These are phyloP conservation scores for Lasiosphaeris hirsuta DNA, from an alignment of 495 filamentous ascomycete species.

Conservation along the genomic window DNA sequence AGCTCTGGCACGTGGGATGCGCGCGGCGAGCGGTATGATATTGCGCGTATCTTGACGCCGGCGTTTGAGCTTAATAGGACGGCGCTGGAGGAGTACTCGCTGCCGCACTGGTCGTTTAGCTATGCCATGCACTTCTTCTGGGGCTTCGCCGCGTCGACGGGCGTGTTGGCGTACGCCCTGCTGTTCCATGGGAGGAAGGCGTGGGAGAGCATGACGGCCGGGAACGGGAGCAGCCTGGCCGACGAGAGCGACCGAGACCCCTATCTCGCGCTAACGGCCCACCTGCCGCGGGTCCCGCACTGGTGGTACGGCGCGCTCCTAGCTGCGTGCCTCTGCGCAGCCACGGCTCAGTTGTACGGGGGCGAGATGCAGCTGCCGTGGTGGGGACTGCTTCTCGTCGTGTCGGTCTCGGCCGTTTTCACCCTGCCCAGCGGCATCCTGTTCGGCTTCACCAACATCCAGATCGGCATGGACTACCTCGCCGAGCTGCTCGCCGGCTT, in stretches of 20 bases:
- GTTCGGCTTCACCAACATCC: constrained; percentile 26
- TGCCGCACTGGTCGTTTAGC: constrained; percentile 46
- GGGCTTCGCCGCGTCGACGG: constrained; percentile 15
- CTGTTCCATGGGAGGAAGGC: constrained; percentile 13
- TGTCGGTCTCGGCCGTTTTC: constrained; percentile 23
- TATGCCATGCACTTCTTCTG: constrained; percentile 33
- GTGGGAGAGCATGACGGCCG: constrained; percentile 3
- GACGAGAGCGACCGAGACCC: constrained; percentile 18
- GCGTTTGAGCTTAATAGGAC: constrained; percentile 40
- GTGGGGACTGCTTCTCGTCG: constrained; percentile 51
- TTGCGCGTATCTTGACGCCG: constrained; percentile 39
- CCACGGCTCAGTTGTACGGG: constrained; percentile 42
- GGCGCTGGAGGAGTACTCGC: constrained; percentile 44
- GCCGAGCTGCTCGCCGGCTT: constrained; percentile 30
- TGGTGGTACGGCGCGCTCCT: constrained; percentile 52
- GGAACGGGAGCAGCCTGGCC: not conserved
- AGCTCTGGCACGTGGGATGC: constrained; percentile 49
- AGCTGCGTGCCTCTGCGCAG: constrained; percentile 41
- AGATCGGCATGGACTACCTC: constrained; percentile 22
- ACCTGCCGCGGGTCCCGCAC: constrained; percentile 31
- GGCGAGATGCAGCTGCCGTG: constrained; percentile 48
- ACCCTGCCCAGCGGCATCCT: constrained; percentile 27
- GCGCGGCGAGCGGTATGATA: constrained; percentile 42
- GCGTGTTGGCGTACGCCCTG: constrained; percentile 10
- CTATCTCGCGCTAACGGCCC: constrained; percentile 17